Percentiles rank a stretch among this genome's conserved stretches.
phyloP scores from a whole-genome alignment of 768 basidiomycete species.

The Hydnum rufescens region DNA sequence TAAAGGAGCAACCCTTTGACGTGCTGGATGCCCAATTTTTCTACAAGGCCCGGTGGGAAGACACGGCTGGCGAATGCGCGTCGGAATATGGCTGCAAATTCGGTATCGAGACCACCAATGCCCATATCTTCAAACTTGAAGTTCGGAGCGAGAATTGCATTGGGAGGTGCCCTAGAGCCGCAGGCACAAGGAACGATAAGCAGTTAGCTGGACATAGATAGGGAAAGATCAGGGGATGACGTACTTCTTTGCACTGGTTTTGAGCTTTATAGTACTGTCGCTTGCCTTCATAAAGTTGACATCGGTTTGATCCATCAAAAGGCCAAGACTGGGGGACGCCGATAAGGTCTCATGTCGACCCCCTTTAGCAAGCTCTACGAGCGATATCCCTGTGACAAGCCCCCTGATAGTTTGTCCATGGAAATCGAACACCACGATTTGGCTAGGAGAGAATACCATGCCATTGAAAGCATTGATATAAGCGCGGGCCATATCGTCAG shows the following conservation, averaged over 20 bases:
- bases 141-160: slow-evolving; percentile 90
- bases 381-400: slow-evolving; percentile 35
- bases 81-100: slow-evolving; percentile 93
- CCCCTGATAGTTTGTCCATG: slow-evolving; percentile 69
- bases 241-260: slow-evolving; percentile 78
- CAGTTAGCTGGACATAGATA: slow-evolving; percentile 3
- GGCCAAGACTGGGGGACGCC: slow-evolving; percentile 28
- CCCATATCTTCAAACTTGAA: slow-evolving; percentile 99
- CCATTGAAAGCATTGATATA: slow-evolving; percentile 60
- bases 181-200: too few species aligned
- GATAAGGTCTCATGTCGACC: too few species aligned
- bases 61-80: slow-evolving; percentile 95
- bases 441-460: slow-evolving; percentile 45
- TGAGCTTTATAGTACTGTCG: slow-evolving; percentile 67
- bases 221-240: slow-evolving; percentile 12
- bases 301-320: slow-evolving; percentile 84
- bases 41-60: slow-evolving; percentile 92
- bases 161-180: slow-evolving; percentile 61
- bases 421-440: slow-evolving; percentile 70
- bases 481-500: slow-evolving; percentile 63
- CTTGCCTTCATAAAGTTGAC: slow-evolving; percentile 73
- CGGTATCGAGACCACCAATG: slow-evolving; percentile 88
- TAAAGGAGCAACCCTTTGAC: slow-evolving; percentile 92
- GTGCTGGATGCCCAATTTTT: slow-evolving; percentile 94
- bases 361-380: slow-evolving; percentile 36